Percentiles rank a stretch among this genome's conserved stretches.
phyloP scores from a whole-genome alignment of 225 moss, liverwort and hornwort genomes.

The Polytrichum formosum region DNA sequence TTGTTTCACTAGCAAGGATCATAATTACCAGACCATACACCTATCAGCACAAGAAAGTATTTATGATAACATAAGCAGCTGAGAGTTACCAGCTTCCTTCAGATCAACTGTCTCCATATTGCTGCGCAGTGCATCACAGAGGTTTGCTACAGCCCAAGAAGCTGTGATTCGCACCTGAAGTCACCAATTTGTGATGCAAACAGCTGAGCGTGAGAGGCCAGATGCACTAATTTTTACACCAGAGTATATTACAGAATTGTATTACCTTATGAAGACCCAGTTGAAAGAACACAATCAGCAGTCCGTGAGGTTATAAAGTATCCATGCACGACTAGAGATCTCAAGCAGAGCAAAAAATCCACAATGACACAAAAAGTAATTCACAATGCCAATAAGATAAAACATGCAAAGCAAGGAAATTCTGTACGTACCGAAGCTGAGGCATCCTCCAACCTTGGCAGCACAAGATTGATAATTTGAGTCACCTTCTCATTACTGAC shows the following conservation, averaged over 20 bases:
- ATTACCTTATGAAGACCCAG: too few species aligned
- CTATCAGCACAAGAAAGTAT: too few species aligned
- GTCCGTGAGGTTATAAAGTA: too few species aligned
- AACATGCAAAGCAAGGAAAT: neutral
- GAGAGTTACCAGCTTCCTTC: conserved; percentile 44
- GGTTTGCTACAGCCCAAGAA: conserved; percentile 95
- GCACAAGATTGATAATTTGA: conserved; percentile 58
- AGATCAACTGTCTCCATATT: conserved; percentile 53
- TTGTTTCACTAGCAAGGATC: too few species aligned
- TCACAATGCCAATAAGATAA: too few species aligned
- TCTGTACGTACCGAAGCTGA: conserved; percentile 68
- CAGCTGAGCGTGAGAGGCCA: neutral
- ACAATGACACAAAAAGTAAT: too few species aligned
- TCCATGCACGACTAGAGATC: too few species aligned
- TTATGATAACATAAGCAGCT: neutral
- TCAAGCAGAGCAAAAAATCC: too few species aligned
- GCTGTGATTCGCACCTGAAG: conserved; percentile 90
- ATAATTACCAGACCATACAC: too few species aligned
- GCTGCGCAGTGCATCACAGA: conserved; percentile 79
- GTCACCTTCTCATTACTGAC: conserved; percentile 75
- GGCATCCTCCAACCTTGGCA: conserved; percentile 60
- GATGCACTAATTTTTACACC: neutral
- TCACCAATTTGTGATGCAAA: neutral
- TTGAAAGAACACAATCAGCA: too few species aligned
- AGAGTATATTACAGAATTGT: too few species aligned